Percentiles rank a stretch among this genome's conserved stretches.
These are phyloP conservation scores for Mortierella sp. DNA, from an alignment of 371 early-diverging fungal species.

Conservation along the genomic window DNA sequence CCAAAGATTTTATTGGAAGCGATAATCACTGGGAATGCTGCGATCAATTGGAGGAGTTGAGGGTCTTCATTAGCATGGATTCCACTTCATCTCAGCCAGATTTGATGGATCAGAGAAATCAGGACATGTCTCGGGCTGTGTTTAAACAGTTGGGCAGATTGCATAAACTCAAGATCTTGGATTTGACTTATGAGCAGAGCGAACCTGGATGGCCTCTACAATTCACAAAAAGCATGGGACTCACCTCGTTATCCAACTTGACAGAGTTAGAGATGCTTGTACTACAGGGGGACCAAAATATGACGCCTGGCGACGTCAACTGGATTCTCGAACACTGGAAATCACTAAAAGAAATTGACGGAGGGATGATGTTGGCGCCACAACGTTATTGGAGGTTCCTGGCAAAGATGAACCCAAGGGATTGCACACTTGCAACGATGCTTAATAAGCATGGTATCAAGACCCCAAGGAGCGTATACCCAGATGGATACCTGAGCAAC, in stretches of 20 bases:
- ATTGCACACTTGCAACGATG: neutral
- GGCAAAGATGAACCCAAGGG: neutral
- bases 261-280: neutral
- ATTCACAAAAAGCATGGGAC: neutral
- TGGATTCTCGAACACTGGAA: neutral
- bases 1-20: neutral
- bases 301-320: neutral
- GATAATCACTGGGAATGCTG: neutral
- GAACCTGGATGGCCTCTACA: neutral
- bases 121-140: neutral
- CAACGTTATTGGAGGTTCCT: too few species aligned
- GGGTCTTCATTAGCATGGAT: neutral
- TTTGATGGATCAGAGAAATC: neutral
- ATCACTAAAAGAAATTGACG: neutral
- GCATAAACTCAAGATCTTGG: neutral
- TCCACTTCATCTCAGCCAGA: neutral
- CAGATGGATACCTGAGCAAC: neutral
- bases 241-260: neutral
- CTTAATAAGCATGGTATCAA: neutral
- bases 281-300: neutral
- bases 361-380: neutral
- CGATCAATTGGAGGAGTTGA: neutral
- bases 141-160: neutral
- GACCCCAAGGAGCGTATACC: neutral
- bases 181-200: neutral